Percentiles rank a stretch among this genome's conserved stretches.
These are phyloP conservation scores for Retiboletus flavoniger DNA, from an alignment of 1,284 basidiomycete species.

Conservation along the genomic window DNA sequence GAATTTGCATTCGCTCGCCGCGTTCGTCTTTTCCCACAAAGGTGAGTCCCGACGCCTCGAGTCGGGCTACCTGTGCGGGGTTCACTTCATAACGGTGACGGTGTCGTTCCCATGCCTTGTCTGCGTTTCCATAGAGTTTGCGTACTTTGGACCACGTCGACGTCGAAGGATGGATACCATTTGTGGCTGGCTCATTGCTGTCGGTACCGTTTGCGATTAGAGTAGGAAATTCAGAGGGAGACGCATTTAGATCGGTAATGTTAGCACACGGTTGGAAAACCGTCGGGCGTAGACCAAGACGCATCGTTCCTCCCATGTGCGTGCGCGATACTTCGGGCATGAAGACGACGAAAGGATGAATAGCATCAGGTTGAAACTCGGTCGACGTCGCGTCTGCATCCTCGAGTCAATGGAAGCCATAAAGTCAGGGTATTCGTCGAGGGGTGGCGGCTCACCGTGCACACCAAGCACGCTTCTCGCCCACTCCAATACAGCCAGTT, in stretches of 20 bases:
- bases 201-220: conserved; percentile 6
- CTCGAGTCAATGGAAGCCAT: conserved; percentile 9
- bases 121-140: conserved; percentile 82
- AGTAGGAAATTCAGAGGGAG: conserved; percentile 15
- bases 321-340: conserved; percentile 99
- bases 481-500: conserved; percentile 96
- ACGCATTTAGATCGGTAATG: conserved; percentile 8
- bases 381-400: conserved; percentile 80
- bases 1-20: conserved; percentile 96
- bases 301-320: conserved; percentile 99
- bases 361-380: conserved; percentile 67
- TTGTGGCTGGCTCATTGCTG: conserved; percentile 17
- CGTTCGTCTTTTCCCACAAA: conserved; percentile 95
- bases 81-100: conserved; percentile 98
- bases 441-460: conserved; percentile 45
- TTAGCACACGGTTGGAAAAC: conserved; percentile 63
- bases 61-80: conserved; percentile 77
- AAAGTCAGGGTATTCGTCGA: not conserved
- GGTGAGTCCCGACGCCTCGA: conserved; percentile 72
- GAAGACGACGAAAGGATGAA: conserved; percentile 86
- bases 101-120: conserved; percentile 94
- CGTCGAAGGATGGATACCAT: conserved; percentile 35
- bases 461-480: conserved; percentile 84
- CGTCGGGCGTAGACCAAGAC: conserved; percentile 91
- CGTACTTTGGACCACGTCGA: conserved; percentile 69